phyloP scores from a whole-genome alignment of 2,329 filamentous ascomycete species.

The Colletotrichum plurivorum region DNA sequence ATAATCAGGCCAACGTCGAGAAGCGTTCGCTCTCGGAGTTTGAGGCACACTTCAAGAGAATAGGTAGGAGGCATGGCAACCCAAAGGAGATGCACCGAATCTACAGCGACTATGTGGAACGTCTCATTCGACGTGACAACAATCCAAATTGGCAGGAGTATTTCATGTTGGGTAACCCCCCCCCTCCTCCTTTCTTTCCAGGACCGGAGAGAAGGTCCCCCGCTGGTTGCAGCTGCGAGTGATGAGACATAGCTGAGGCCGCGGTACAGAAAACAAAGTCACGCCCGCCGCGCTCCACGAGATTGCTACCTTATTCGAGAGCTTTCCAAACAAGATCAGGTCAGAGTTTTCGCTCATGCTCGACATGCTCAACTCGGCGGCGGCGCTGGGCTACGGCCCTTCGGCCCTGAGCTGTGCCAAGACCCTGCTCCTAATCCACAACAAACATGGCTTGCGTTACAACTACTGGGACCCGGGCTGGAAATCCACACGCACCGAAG shows the following conservation, averaged over 20 bases:
- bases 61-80: background rate
- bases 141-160: slow-evolving; percentile 4
- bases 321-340: background rate
- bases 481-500: slow-evolving; percentile 44
- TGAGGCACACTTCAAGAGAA: background rate
- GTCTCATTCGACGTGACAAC: background rate
- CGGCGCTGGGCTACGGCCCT: slow-evolving; percentile 47
- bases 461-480: too few species aligned
- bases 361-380: slow-evolving; percentile 50
- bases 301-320: background rate
- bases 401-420: slow-evolving; percentile 46
- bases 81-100: slow-evolving; percentile 11
- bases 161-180: slow-evolving; percentile 15
- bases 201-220: too few species aligned
- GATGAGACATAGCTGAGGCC: background rate
- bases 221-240: too few species aligned
- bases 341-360: background rate
- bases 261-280: slow-evolving; percentile 11
- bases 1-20: background rate
- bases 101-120: slow-evolving; percentile 21
- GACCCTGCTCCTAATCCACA: background rate
- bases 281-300: slow-evolving; percentile 17
- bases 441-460: background rate
- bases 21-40: slow-evolving; percentile 13
- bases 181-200: background rate